Base-by-base conservation (phyloP, 208 protist species). In the Leishmania turanica region DNA sequence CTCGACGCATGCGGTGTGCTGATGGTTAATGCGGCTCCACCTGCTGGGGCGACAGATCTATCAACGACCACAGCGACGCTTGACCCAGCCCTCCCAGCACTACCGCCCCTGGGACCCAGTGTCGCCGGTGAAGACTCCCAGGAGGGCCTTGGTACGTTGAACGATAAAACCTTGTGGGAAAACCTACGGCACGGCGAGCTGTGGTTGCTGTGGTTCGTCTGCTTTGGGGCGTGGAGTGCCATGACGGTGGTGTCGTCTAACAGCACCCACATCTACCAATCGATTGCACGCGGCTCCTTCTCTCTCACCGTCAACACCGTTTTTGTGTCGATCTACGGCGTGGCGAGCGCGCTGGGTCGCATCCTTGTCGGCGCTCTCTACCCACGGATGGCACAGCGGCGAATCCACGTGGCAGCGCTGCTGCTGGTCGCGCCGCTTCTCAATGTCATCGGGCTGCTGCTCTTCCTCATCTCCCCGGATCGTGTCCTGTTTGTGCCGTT, bases 121-220 rank as follows among this genome's bases (percentile, higher is more conserved):
- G 65, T 47, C 65, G 5, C 1, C 0, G 15, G 9, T 58, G 8
- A 17, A 53, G 53, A 42, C 47, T 24, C 53, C 17, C 49, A 53
- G n/a, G 24, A 34, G 5, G 8, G 6, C 7, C 19, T 21, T 42
- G 53, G 70, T 42, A 15, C 49, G 27, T 75, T 96, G 37, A 96
- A 96, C 77, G 60, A 75, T 19, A 42, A 78, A 31, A 79, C 90
- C 13, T 84, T 96, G 58, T 84, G 65, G 65, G 78, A 81, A 19
- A 96, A 96, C 78, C 34, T 96, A 56, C 85, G 60, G 9, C 78
- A 89, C 76, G 70, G 84, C 34, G 93, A 96, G 45, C 71, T 96
- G 60, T 95, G 93, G 93, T 70, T 96, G n/a, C 82, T 96, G 90
- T 96, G 93, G 93, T 89, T 86, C n/a, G 86, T 95, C 40, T 96